Conservation (phyloP, 306 rosid genomes). For the Castanea mollissima region DNA sequence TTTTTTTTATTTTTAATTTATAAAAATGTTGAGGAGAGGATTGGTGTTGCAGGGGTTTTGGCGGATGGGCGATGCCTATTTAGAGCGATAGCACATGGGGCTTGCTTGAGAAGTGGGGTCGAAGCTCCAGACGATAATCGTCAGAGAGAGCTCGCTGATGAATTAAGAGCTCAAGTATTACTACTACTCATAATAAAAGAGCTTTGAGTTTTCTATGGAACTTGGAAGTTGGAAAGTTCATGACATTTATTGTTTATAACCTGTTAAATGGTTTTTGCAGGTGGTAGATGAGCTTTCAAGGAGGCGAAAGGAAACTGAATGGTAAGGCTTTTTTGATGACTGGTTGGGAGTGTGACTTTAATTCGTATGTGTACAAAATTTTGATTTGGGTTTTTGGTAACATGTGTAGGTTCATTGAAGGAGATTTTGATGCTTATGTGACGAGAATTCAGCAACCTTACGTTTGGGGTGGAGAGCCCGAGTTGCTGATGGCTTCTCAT, state of each 20-base stretch:
- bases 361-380: not conserved
- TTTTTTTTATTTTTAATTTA: too few species aligned
- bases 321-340: slow-evolving; percentile 44
- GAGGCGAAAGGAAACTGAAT: slow-evolving; percentile 88
- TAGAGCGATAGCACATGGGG: slow-evolving; percentile 88
- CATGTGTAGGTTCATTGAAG: slow-evolving; percentile 75
- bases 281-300: slow-evolving; percentile 78
- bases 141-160: slow-evolving; percentile 88
- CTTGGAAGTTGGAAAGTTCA: not conserved
- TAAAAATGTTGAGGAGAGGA: not conserved
- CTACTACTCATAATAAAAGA: not conserved
- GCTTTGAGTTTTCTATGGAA: not conserved
- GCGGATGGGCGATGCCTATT: slow-evolving; percentile 93
- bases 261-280: slow-evolving; percentile 25
- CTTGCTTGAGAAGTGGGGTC: slow-evolving; percentile 76
- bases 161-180: slow-evolving; percentile 79
- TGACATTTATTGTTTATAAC: slow-evolving; percentile 1
- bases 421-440: slow-evolving; percentile 80
- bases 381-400: not conserved
- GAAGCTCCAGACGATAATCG: slow-evolving; percentile 83
- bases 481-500: slow-evolving; percentile 91
- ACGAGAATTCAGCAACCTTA: slow-evolving; percentile 63
- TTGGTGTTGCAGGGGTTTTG: slow-evolving; percentile 54
- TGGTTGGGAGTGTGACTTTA: not conserved
- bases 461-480: slow-evolving; percentile 98